Conservation (phyloP, 129 eudicot genomes). For the Erigeron canadensis region DNA sequence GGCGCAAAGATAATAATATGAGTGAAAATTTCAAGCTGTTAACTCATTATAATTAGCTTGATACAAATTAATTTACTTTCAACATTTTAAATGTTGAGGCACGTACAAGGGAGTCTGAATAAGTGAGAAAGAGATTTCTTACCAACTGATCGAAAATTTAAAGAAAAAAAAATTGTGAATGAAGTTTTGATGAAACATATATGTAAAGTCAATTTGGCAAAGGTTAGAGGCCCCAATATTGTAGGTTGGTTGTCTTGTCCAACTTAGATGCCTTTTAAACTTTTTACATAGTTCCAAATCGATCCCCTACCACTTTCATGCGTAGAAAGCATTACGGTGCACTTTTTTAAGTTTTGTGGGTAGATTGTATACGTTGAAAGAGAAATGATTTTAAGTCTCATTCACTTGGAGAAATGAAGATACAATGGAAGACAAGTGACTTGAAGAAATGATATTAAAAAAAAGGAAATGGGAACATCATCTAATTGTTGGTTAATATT, state of each 20-base stretch:
- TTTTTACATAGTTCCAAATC: background rate
- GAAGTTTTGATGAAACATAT: too few species aligned
- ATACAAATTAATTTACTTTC: too few species aligned
- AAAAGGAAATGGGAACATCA: too few species aligned
- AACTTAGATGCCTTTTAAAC: background rate
- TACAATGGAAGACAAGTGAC: too few species aligned
- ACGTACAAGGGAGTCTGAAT: background rate
- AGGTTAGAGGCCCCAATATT: background rate
- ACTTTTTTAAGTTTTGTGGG: background rate
- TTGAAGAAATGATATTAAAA: too few species aligned
- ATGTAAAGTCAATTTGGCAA: background rate
- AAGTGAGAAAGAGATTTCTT: background rate
- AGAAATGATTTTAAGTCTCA: too few species aligned
- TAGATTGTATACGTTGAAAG: too few species aligned
- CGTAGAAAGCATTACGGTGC: background rate
- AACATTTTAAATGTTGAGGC: slow-evolving; percentile 2
- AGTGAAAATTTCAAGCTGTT: too few species aligned
- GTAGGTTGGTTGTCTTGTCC: background rate
- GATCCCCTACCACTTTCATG: background rate
- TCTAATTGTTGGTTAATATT: too few species aligned
- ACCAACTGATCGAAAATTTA: background rate
- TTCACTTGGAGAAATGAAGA: too few species aligned
- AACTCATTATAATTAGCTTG: too few species aligned
- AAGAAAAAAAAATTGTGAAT: background rate
- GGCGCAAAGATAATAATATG: too few species aligned